phyloP scores from a whole-genome alignment of 495 filamentous ascomycete genomes.

The Hyaloscypha bicolor region DNA sequence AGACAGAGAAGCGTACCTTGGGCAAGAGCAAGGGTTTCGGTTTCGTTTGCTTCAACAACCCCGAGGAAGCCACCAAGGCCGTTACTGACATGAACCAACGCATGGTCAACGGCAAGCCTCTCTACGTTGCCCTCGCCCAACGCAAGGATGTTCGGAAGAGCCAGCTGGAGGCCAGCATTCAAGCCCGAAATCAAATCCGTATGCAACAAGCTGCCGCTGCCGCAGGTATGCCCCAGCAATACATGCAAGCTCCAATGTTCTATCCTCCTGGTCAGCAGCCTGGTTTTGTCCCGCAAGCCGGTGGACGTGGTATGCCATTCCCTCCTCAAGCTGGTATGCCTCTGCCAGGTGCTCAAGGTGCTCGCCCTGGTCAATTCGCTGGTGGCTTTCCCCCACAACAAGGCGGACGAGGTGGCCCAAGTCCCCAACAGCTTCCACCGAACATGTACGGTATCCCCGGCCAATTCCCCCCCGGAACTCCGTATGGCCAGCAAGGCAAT shows the following conservation, averaged over 20 bases:
- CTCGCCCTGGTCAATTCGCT: conserved; percentile 82
- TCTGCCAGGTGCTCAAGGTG: conserved; percentile 78
- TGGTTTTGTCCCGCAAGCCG: conserved; percentile 66
- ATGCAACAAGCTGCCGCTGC: conserved; percentile 97
- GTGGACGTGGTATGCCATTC: conserved; percentile 85
- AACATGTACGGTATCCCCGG: conserved; percentile 74
- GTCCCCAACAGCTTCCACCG: conserved; percentile 76
- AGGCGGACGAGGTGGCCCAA: conserved; percentile 77
- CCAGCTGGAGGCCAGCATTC: conserved; percentile 98
- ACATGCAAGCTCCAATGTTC: conserved; percentile 84
- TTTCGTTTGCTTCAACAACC: conserved; percentile 99
- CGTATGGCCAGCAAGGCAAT: conserved; percentile 49
- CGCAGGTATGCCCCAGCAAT: conserved; percentile 87
- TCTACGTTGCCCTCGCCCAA: conserved; percentile 97
- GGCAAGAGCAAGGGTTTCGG: conserved; percentile 99
- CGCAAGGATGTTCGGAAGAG: conserved; percentile 99
- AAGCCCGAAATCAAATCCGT: conserved; percentile 95
- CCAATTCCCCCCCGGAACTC: conserved; percentile 71
- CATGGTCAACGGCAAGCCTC: conserved; percentile 95
- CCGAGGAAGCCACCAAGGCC: conserved; percentile 98
- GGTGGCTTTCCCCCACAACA: conserved; percentile 77
- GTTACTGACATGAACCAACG: conserved; percentile 99
- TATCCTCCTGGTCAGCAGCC: conserved; percentile 85
- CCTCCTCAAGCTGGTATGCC: conserved; percentile 77
- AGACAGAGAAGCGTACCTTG: conserved; percentile 72